Percentiles rank a stretch among this genome's conserved stretches.
phyloP scores from a whole-genome alignment of 164 flowering plant genomes.

The Brasenia schreberi region DNA sequence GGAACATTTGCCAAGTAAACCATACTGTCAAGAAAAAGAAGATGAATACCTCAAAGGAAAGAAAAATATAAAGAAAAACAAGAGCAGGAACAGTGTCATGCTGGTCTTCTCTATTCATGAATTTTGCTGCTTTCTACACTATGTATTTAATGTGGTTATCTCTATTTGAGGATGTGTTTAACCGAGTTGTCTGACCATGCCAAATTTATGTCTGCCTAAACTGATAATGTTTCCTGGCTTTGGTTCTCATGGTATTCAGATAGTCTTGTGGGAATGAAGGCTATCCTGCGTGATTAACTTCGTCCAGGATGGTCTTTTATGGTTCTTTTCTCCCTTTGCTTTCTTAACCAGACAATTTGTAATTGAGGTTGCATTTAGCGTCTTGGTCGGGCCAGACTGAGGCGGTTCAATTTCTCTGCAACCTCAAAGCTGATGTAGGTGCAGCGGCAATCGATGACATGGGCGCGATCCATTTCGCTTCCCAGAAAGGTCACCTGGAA shows the following conservation, averaged over 20 bases:
- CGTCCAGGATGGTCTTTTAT: neutral
- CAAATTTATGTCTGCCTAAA: neutral
- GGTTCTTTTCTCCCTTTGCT: slow-evolving; percentile 1
- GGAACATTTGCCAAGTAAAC: no score
- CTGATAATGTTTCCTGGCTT: neutral
- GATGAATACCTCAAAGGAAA: no score
- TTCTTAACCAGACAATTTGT: slow-evolving; percentile 28
- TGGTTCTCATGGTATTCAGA: neutral
- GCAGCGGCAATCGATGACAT: slow-evolving; percentile 98
- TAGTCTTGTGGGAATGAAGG: no score
- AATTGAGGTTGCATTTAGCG: slow-evolving; percentile 76
- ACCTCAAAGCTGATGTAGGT: slow-evolving; percentile 81
- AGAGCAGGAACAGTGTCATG: neutral
- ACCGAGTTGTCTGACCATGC: no score
- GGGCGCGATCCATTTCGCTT: slow-evolving; percentile 95
- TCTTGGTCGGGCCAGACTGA: slow-evolving; percentile 88
- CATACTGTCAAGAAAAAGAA: no score
- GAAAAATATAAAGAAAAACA: no score
- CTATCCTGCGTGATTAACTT: no score
- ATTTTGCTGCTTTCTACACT: no score
- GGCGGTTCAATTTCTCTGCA: slow-evolving; percentile 67
- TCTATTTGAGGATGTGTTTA: no score
- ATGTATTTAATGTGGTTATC: no score
- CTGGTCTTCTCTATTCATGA: neutral
- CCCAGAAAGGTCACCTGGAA: slow-evolving; percentile 89